These are phyloP conservation scores for Nidularia pulvinata DNA, from an alignment of 768 basidiomycete genomes.

Conservation along the genomic window DNA sequence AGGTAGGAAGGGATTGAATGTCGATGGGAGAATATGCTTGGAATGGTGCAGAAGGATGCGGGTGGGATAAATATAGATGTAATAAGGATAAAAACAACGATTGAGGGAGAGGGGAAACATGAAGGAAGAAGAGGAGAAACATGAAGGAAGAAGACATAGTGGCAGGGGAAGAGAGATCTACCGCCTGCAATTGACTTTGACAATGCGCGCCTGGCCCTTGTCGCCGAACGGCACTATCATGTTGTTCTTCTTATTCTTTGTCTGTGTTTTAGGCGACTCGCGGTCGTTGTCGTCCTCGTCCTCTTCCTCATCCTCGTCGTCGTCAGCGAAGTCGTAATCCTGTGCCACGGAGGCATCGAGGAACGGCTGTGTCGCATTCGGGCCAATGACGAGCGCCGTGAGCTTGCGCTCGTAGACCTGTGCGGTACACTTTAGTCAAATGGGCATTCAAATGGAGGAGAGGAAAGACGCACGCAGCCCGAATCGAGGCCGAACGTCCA, in stretches of 20 bases:
- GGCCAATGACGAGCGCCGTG: slow-evolving; percentile 9
- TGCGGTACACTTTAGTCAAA: slow-evolving; percentile 20
- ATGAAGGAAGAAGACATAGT: no score
- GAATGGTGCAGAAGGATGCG: no score
- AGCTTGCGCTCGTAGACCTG: slow-evolving; percentile 13
- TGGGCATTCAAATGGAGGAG: background rate
- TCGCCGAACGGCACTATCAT: slow-evolving; percentile 57
- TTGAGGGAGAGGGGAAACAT: no score
- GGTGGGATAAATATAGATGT: no score
- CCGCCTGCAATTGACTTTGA: slow-evolving; percentile 45
- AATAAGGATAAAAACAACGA: no score
- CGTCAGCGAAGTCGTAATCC: slow-evolving; percentile 7
- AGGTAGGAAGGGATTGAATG: no score
- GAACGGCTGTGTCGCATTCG: slow-evolving; percentile 10
- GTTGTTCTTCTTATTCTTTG: slow-evolving; percentile 12
- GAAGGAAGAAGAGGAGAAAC: no score
- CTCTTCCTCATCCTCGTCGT: slow-evolving; percentile 16
- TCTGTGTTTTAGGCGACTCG: slow-evolving; percentile 3
- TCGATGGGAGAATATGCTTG: no score
- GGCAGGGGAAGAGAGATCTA: no score
- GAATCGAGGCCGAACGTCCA: slow-evolving; percentile 89
- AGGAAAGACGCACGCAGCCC: slow-evolving; percentile 69
- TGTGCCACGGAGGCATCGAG: slow-evolving; percentile 9
- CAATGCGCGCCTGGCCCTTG: slow-evolving; percentile 41
- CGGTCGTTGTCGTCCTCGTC: slow-evolving; percentile 10